Evolutionary conservation across 176 grass and related monocot genomes (phyloP).

Genomic region (Oryza rufipogon): DNA sequence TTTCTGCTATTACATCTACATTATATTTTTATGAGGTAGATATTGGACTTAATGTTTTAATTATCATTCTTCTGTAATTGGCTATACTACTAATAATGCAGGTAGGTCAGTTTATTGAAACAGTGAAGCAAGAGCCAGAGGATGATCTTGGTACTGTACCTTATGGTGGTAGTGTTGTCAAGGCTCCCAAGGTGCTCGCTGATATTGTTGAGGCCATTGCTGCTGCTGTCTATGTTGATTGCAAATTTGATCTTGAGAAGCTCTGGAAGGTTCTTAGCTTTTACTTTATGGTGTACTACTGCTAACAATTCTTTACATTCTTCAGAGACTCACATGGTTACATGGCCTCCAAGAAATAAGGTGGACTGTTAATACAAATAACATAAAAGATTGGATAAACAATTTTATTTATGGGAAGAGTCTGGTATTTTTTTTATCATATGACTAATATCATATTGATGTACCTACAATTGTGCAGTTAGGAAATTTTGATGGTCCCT

Average conservation of each 20-base stretch:
- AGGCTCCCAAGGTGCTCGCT: conserved; percentile 80
- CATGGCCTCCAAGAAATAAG: not conserved
- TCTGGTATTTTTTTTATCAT: not conserved
- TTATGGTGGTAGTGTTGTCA: conserved; percentile 59
- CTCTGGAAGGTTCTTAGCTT: conserved; percentile 67
- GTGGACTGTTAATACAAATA: not conserved
- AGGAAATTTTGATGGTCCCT: not conserved
- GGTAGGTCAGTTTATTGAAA: conserved; percentile 63
- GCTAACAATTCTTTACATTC: not conserved
- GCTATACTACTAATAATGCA: conserved; percentile 37
- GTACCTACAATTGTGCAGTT: not conserved
- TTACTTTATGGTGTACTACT: not conserved
- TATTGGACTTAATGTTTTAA: not conserved
- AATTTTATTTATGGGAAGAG: not conserved
- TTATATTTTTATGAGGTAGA: not conserved
- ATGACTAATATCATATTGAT: not conserved
- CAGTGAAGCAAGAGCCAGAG: conserved; percentile 52
- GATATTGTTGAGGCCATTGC: conserved; percentile 76
- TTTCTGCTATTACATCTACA: not conserved
- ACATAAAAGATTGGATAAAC: not conserved
- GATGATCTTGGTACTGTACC: conserved; percentile 40
- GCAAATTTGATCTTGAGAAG: conserved; percentile 71
- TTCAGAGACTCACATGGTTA: not conserved
- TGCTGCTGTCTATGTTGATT: conserved; percentile 79
- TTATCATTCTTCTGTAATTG: conserved; percentile 12